Percentiles rank a stretch among this genome's conserved stretches.
phyloP scores from a whole-genome alignment of 1,139 yeast species.

The Trichomonascaceae sp. region DNA sequence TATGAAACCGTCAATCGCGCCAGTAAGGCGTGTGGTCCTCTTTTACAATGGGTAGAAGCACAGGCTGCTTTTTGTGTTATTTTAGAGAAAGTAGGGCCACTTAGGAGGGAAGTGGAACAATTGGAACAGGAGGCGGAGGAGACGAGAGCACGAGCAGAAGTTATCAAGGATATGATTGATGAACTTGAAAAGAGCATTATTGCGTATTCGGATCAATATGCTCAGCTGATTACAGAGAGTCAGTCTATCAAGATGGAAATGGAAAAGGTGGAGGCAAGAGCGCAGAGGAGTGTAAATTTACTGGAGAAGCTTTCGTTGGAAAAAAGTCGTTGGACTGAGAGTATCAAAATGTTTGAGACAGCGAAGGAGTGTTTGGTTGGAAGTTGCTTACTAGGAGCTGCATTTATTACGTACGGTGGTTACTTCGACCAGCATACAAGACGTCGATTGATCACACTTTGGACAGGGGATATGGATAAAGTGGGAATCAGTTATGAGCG shows the following conservation, averaged over 20 bases:
- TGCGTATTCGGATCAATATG: slow-evolving; percentile 60
- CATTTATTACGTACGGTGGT: slow-evolving; percentile 60
- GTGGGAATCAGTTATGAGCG: slow-evolving; percentile 42
- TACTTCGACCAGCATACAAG: slow-evolving; percentile 50
- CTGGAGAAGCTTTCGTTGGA: slow-evolving; percentile 63
- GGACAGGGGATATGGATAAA: slow-evolving; percentile 40
- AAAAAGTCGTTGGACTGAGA: slow-evolving; percentile 66
- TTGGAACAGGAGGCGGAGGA: slow-evolving; percentile 58
- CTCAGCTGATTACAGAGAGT: slow-evolving; percentile 66
- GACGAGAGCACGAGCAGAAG: slow-evolving; percentile 56
- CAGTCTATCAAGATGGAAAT: slow-evolving; percentile 72
- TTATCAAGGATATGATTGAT: slow-evolving; percentile 72
- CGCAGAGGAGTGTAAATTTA: slow-evolving; percentile 55
- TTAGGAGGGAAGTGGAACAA: slow-evolving; percentile 55
- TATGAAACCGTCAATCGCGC: slow-evolving; percentile 79
- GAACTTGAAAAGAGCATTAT: slow-evolving; percentile 72
- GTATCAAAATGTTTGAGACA: slow-evolving; percentile 46
- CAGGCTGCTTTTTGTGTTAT: slow-evolving; percentile 69
- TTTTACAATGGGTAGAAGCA: slow-evolving; percentile 84
- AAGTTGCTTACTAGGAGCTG: slow-evolving; percentile 57
- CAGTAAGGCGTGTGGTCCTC: slow-evolving; percentile 92
- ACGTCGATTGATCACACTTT: slow-evolving; percentile 31
- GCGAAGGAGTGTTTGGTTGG: slow-evolving; percentile 54
- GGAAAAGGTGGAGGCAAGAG: slow-evolving; percentile 54
- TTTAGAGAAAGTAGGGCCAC: slow-evolving; percentile 66